These are phyloP conservation scores for Yarrowia sp. DNA, from an alignment of 805 yeast genomes.

Conservation along the genomic window DNA sequence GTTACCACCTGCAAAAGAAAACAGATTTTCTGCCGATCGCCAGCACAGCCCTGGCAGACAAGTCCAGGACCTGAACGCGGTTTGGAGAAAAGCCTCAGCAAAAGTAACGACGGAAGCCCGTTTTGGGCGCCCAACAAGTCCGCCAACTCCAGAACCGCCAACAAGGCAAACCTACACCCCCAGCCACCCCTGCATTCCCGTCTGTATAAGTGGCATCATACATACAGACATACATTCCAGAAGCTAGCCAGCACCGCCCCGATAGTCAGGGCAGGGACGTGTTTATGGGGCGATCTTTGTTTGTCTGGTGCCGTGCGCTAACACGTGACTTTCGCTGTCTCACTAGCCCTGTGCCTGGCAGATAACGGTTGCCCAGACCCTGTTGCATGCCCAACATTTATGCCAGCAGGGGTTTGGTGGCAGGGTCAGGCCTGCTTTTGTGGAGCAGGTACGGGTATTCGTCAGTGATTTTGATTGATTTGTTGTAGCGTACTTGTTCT, in stretches of 20 bases:
- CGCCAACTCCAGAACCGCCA: background rate
- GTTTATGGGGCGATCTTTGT: no score
- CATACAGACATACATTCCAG: background rate
- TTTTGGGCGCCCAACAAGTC: no score
- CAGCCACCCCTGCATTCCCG: conserved; percentile 19
- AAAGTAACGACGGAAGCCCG: no score
- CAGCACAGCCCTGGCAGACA: background rate
- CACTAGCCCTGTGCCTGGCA: background rate
- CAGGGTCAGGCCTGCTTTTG: background rate
- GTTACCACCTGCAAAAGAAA: conserved; percentile 14
- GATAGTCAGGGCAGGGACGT: background rate
- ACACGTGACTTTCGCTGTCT: background rate
- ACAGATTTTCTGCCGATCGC: conserved; percentile 13
- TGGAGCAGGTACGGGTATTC: background rate
- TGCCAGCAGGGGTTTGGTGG: background rate
- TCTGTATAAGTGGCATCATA: background rate
- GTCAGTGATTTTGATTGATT: no score
- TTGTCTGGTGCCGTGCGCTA: background rate
- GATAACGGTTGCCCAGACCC: background rate
- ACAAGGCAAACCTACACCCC: background rate
- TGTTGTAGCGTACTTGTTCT: no score
- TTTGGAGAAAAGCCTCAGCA: no score
- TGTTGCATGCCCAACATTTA: no score
- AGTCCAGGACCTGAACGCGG: no score
- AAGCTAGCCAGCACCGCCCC: background rate